Base-by-base conservation (phyloP, 805 yeast genomes). In the Zygoascus tannicola region DNA sequence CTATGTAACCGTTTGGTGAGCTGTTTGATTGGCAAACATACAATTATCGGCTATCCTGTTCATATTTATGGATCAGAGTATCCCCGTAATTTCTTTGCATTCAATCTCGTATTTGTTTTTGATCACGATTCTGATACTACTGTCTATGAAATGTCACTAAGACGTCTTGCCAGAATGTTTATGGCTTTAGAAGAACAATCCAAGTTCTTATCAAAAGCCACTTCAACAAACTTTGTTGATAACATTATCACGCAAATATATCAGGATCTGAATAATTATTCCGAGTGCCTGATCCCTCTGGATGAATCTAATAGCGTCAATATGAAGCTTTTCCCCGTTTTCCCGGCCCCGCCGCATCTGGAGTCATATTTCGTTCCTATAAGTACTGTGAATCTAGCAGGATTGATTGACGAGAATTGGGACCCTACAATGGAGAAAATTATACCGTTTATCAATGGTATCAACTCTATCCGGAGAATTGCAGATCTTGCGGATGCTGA, bases 401-500 rank as follows among this genome's bases (percentile, higher is more conserved):
- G 74, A 32, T 68, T 92, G 49, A 80, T 85, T 35, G 98, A 92
- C 61, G 81, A 84, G 5, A 81, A 84, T 55, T 92, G 98, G 97
- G 98, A 92, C 62, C 97, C 97, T 1, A 90, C 97, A 1, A 82
- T 92, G 92, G 69, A 86, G 38, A 81, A 83, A 52, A 84, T 92
- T 20, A 64, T 85, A 8, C 95, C 96, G 0, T 82, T 70, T 52
- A 85, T 92, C 40, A 78, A 92, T 56, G 98, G 99, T 1, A 70
- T 87, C 40, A 90, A 90, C 59, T 84, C 92, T 4, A 77, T 92
- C 16, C 70, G 77, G 32, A 72, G 74, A 44, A 90, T 94, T 32
- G 76, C 95, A 16, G 76, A 77, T 41, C 62, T 87, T 41, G 85
- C 96, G 1, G 78, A 84, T 54, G 81, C 95, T 32, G 94, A 87